Evolutionary conservation across 1,139 yeast species (phyloP), one percentile per base, ranked within the genome.

Genomic region (Zygoascus meyerae): DNA sequence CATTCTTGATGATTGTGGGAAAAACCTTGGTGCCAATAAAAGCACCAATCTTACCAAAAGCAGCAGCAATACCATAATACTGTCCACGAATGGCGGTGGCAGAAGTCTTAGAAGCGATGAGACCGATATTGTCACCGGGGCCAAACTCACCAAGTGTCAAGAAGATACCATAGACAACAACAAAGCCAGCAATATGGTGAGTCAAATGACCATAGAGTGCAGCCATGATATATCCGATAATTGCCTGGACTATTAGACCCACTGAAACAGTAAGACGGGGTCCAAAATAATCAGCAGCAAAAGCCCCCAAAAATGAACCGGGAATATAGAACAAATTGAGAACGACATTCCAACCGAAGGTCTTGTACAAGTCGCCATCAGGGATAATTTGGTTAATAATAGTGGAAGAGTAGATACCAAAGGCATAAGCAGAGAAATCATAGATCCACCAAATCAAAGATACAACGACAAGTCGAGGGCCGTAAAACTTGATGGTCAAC

Each of bases 271-370:
- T 84, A 52, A 84, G 65, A 65, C 96, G 77, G 46, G 96, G 95
- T 14, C 97, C 97, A 50, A 86, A 61, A 65, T 79, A 84, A 67
- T 89, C 97, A 12, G 94, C 76, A 40, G 78, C 68, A 44, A 75
- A 61, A 8, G 95, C 95, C 60, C 97, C 97, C 18, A 84, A 63
- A 61, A 87, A 77, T 1, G 95, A 75, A 55, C 97, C 97, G 9
- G 97, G 96, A 40, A 89, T 69, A 65, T 89, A 87, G 65, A 90
- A 89, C 58, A 85, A 71, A 65, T 86, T 86, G 59, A 90, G 76
- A 4, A 90, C 90, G 52, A 86, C 85, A 63, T 83, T 85, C 96
- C 96, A 90, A 45, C 96, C 97, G 67, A 86, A 86, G 26, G 83
- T 75, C 62, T 81, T 76, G 66, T 82, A 82, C 50, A 86, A 65